These are phyloP conservation scores for Penicillium sclerotiorum DNA, from an alignment of 2,329 filamentous ascomycete species.

Conservation along the genomic window DNA sequence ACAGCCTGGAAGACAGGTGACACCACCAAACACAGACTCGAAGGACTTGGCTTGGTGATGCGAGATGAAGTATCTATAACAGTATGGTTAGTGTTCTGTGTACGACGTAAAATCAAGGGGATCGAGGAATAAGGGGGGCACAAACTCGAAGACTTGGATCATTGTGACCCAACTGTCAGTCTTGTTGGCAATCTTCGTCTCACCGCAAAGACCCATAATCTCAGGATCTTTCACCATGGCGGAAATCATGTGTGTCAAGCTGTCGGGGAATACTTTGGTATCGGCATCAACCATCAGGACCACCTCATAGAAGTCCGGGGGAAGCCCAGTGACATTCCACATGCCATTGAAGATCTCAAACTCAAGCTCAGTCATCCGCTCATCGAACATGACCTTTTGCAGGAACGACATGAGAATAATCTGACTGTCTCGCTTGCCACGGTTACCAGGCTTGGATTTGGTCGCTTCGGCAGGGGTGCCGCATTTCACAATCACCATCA, in stretches of 20 bases:
- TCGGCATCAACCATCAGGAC: conserved; percentile 99
- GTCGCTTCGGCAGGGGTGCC: conserved; percentile 84
- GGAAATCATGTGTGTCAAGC: conserved; percentile 96
- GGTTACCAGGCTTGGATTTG: conserved; percentile 88
- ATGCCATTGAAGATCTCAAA: conserved; percentile 99
- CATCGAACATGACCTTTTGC: conserved; percentile 99
- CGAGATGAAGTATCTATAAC: conserved; percentile 81
- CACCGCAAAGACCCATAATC: conserved; percentile 97
- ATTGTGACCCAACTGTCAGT: conserved; percentile 91
- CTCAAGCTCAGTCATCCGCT: conserved; percentile 98
- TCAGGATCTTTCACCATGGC: conserved; percentile 99
- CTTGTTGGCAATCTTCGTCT: conserved; percentile 99
- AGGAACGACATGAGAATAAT: conserved; percentile 99
- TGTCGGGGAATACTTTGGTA: conserved; percentile 98
- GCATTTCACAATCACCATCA: conserved; percentile 96
- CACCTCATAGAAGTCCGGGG: conserved; percentile 95
- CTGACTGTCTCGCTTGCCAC: conserved; percentile 98
- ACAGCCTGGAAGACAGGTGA: conserved; percentile 96
- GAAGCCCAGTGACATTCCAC: conserved; percentile 98
- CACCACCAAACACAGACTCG: conserved; percentile 97
- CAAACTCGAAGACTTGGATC: conserved; percentile 93
- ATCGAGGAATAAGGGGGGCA: no score
- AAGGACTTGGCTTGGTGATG: conserved; percentile 97
- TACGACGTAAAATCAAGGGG: background rate
- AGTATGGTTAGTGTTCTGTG: conserved; percentile 7